Conservation (phyloP, 495 filamentous ascomycete species). For the Chaetomium tenue region DNA sequence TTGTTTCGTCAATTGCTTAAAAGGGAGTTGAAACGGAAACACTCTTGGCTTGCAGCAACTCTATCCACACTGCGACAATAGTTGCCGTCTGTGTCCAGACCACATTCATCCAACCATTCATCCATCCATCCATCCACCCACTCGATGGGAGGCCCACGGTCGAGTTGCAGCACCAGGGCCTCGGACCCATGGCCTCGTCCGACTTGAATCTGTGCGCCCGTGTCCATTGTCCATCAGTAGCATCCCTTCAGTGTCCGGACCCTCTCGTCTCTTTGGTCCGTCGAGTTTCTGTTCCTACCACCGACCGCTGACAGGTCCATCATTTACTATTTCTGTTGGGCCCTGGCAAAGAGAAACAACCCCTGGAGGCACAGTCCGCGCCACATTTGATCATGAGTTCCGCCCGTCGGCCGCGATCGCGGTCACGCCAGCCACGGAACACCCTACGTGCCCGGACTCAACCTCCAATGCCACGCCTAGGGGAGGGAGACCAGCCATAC, state of each 20-base stretch:
- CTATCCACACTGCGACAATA: neutral
- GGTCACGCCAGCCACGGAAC: conserved; percentile 5
- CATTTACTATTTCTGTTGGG: neutral
- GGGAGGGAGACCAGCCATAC: conserved; percentile 37
- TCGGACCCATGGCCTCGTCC: conserved; percentile 4
- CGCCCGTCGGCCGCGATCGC: neutral
- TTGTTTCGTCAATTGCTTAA: neutral
- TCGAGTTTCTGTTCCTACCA: neutral
- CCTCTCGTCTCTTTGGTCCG: neutral
- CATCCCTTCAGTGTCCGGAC: neutral
- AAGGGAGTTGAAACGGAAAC: neutral
- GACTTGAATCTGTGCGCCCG: conserved; percentile 10
- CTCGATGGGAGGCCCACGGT: neutral
- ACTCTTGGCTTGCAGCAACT: conserved; percentile 2
- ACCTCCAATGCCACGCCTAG: neutral
- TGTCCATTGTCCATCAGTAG: neutral
- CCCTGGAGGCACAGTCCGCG: neutral
- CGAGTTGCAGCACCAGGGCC: conserved; percentile 6
- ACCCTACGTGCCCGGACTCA: neutral
- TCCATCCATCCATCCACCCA: too few species aligned
- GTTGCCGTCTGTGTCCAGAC: too few species aligned
- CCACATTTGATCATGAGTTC: neutral
- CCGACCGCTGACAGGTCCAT: neutral
- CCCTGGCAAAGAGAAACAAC: neutral
- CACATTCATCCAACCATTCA: too few species aligned